Percentiles rank a stretch among this genome's conserved stretches.
Evolutionary conservation across 2,329 filamentous ascomycete genomes (phyloP).

Genomic region (Beauveria caledonica): DNA sequence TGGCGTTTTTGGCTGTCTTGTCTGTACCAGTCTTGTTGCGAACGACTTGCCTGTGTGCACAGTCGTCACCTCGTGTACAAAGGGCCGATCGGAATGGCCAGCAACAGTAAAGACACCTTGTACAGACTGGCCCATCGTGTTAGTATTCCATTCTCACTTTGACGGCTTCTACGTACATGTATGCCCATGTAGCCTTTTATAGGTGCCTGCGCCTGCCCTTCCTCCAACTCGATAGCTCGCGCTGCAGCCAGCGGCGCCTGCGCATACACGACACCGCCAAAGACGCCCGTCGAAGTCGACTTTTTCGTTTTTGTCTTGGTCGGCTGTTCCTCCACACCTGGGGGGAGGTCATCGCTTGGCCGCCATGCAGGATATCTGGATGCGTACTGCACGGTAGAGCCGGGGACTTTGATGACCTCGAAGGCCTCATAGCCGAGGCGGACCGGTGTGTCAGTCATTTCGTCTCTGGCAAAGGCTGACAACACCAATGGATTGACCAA

Average conservation of each 20-base stretch:
- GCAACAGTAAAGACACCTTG: conserved; percentile 46
- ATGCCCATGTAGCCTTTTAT: conserved; percentile 23
- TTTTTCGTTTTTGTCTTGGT: conserved; percentile 1
- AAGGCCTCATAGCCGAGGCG: conserved; percentile 9
- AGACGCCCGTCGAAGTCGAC: conserved; percentile 20
- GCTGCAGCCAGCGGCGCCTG: conserved; percentile 30
- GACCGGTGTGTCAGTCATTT: not conserved
- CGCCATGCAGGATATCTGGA: conserved; percentile 1
- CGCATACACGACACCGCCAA: conserved; percentile 30
- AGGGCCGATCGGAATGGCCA: conserved; percentile 41
- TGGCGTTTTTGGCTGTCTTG: conserved; percentile 35
- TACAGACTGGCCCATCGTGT: conserved; percentile 33
- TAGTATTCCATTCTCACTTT: not conserved
- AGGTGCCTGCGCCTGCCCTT: conserved; percentile 13
- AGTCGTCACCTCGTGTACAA: conserved; percentile 40
- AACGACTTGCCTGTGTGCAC: conserved; percentile 40
- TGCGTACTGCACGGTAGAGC: not conserved
- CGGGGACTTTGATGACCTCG: not conserved
- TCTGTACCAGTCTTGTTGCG: conserved; percentile 40
- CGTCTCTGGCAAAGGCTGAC: not conserved
- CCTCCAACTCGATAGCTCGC: conserved; percentile 25
- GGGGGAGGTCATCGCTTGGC: not conserved
- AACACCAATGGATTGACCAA: not conserved
- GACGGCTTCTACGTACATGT: conserved; percentile 25
- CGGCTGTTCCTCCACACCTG: not conserved